Percentiles rank a stretch among this genome's conserved stretches.
These are phyloP conservation scores for Verticillium albo-atrum DNA, from an alignment of 2,329 filamentous ascomycete genomes.

Conservation along the genomic window DNA sequence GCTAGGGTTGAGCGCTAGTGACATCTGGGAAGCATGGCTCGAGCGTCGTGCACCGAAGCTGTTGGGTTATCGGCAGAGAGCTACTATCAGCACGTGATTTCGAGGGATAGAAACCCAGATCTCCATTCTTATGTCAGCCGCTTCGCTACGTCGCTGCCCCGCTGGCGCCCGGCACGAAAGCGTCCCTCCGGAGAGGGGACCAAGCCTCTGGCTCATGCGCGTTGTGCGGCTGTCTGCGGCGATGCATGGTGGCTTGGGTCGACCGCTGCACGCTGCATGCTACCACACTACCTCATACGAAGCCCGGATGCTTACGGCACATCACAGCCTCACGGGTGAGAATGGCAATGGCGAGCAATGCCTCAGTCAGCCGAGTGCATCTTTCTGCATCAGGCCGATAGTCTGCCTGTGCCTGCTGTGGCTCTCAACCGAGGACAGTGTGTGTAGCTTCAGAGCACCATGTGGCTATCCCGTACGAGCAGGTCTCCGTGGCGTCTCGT, in stretches of 20 bases:
- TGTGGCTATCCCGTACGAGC: too few relatives aligned
- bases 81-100: background rate
- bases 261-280: too few relatives aligned
- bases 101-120: background rate
- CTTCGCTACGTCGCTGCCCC: background rate
- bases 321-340: background rate
- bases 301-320: background rate
- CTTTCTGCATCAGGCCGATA: too few relatives aligned
- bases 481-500: too few relatives aligned
- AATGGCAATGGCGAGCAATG: background rate
- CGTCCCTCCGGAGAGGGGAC: too few relatives aligned
- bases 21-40: slow-evolving; percentile 5
- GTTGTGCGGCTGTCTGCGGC: background rate
- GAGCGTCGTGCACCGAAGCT: background rate
- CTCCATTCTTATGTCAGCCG: background rate
- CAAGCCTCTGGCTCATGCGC: background rate
- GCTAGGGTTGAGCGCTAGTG: slow-evolving; percentile 9
- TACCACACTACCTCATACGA: too few relatives aligned
- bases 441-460: too few relatives aligned
- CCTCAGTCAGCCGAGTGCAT: background rate
- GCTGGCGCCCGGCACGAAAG: too few relatives aligned
- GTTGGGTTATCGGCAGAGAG: background rate
- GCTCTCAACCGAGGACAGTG: too few relatives aligned
- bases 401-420: too few relatives aligned
- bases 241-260: background rate